A percentile compares a stretch with the other conserved stretches of the same genome.
phyloP scores from a whole-genome alignment of 2,329 filamentous ascomycete species.

The Seiridium unicorne region DNA sequence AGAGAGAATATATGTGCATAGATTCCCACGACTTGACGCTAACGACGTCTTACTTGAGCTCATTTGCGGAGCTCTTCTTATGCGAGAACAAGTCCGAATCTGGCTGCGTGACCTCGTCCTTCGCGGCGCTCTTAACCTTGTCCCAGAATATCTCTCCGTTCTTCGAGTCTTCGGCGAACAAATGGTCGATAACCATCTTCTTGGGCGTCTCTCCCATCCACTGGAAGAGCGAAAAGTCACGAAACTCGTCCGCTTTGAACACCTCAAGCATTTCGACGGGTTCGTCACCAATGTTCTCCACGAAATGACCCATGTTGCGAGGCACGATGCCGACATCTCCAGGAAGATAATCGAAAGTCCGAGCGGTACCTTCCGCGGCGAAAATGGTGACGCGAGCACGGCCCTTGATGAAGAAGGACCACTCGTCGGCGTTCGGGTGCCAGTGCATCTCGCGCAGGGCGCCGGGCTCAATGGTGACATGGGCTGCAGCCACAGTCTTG shows the following conservation, averaged over 20 bases:
- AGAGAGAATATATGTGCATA: too few relatives aligned
- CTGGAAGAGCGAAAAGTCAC: constrained; percentile 72
- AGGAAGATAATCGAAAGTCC: constrained; percentile 73
- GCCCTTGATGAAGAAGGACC: constrained; percentile 75
- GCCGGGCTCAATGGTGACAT: constrained; percentile 69
- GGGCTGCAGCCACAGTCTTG: constrained; percentile 69
- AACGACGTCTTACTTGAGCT: constrained; percentile 1
- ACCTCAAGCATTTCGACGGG: constrained; percentile 75
- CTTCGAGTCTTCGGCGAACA: constrained; percentile 62
- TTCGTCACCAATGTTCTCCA: constrained; percentile 79
- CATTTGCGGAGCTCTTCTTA: background rate
- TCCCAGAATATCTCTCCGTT: constrained; percentile 62
- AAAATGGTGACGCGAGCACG: constrained; percentile 74
- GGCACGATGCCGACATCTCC: constrained; percentile 79
- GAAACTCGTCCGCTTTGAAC: constrained; percentile 68
- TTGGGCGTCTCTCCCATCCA: constrained; percentile 73
- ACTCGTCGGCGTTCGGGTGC: constrained; percentile 78
- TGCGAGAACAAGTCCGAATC: constrained; percentile 12
- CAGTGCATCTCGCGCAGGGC: constrained; percentile 79
- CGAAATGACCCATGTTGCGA: constrained; percentile 75
- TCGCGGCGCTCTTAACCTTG: constrained; percentile 60
- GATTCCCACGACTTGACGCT: too few relatives aligned
- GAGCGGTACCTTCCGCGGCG: constrained; percentile 63
- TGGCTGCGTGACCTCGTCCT: constrained; percentile 48
- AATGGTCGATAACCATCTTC: constrained; percentile 63